Evolutionary conservation across 768 basidiomycete species (phyloP).

Genomic region (Mycena indigotica): DNA sequence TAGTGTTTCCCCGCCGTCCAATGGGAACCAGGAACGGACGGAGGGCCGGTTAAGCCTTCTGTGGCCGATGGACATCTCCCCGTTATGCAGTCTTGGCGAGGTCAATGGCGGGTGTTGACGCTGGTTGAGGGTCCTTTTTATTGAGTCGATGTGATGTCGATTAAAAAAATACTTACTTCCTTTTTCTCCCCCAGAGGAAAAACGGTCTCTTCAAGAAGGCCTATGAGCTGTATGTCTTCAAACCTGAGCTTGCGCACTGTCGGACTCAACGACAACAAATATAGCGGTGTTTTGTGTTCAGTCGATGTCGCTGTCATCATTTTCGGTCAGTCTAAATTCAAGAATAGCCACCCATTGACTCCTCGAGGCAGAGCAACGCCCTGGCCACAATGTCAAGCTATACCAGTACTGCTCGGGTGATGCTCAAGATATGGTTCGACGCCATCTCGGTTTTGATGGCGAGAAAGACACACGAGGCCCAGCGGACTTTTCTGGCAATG

Average conservation of each 20-base stretch:
- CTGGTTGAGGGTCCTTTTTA: neutral
- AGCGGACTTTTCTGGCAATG: slow-evolving; percentile 35
- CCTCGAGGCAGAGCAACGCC: slow-evolving; percentile 54
- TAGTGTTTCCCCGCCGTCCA: neutral
- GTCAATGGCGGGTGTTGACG: neutral
- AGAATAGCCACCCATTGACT: slow-evolving; percentile 24
- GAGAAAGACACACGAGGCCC: slow-evolving; percentile 41
- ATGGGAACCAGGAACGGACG: neutral
- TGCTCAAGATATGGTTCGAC: slow-evolving; percentile 59
- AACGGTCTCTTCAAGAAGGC: slow-evolving; percentile 81
- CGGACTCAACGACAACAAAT: neutral
- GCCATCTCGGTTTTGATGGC: slow-evolving; percentile 52
- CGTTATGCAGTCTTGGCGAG: too few relatives aligned
- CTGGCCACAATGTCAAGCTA: slow-evolving; percentile 70
- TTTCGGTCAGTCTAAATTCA: slow-evolving; percentile 50
- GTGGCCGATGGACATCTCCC: neutral
- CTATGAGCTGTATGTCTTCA: slow-evolving; percentile 52
- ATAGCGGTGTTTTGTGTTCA: slow-evolving; percentile 65
- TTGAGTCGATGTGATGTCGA: neutral
- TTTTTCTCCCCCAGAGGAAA: slow-evolving; percentile 52
- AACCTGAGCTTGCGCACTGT: neutral
- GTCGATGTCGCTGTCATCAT: slow-evolving; percentile 77
- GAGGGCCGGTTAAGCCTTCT: neutral
- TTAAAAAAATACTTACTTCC: slow-evolving; percentile 6
- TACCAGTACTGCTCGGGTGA: slow-evolving; percentile 71